These are phyloP conservation scores for Podospora pseudopauciseta DNA, from an alignment of 495 filamentous ascomycete species.

Conservation along the genomic window DNA sequence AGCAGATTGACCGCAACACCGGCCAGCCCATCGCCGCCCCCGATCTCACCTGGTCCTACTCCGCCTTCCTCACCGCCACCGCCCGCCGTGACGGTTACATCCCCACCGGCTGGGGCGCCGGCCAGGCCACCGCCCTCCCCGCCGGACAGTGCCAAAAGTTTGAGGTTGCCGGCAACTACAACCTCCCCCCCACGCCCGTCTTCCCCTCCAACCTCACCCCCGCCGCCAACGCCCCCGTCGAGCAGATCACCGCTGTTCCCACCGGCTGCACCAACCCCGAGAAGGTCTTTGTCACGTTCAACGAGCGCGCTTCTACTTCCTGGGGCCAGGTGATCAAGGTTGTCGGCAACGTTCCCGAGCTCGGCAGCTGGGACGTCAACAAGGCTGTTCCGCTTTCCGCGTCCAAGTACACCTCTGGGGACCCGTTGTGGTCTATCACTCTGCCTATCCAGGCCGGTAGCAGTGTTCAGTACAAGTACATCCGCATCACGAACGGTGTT, in stretches of 20 bases:
- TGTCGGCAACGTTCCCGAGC: constrained; percentile 49
- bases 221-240: constrained; percentile 26
- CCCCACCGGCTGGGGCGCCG: constrained; percentile 52
- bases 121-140: constrained; percentile 49
- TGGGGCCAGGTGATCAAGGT: constrained; percentile 60
- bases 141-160: constrained; percentile 45
- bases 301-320: constrained; percentile 50
- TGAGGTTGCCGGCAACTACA: constrained; percentile 57
- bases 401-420: constrained; percentile 48
- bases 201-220: constrained; percentile 57
- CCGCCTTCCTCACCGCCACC: constrained; percentile 58
- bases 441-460: constrained; percentile 51
- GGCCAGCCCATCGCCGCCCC: constrained; percentile 54
- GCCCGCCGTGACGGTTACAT: constrained; percentile 46
- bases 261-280: constrained; percentile 43
- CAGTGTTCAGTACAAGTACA: constrained; percentile 65
- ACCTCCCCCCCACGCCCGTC: constrained; percentile 47
- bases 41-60: constrained; percentile 68
- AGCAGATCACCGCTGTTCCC: constrained; percentile 25
- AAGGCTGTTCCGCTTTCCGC: constrained; percentile 52
- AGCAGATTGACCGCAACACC: constrained; percentile 55
- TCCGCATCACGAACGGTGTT: constrained; percentile 48
- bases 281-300: constrained; percentile 57
- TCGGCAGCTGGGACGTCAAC: constrained; percentile 56
- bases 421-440: constrained; percentile 57